A percentile compares a stretch with the other conserved stretches of the same genome.
These are phyloP conservation scores for Penicillium freii DNA, from an alignment of 2,329 filamentous ascomycete genomes.

Conservation along the genomic window DNA sequence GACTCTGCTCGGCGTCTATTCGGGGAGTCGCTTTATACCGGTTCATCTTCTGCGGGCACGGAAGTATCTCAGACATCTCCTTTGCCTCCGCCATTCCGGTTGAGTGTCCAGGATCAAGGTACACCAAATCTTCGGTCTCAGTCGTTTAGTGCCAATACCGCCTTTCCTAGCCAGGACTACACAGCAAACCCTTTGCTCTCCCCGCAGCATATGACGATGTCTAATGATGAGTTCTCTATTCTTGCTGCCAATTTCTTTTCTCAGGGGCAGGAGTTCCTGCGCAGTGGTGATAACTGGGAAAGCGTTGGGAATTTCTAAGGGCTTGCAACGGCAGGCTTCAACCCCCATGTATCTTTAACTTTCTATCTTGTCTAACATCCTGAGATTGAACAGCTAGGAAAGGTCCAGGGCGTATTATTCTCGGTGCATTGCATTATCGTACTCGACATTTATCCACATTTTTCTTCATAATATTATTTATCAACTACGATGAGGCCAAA, in stretches of 20 bases:
- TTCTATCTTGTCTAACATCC: not conserved
- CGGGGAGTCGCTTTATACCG: slow-evolving; percentile 40
- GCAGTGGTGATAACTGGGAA: slow-evolving; percentile 40
- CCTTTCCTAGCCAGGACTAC: slow-evolving; percentile 19
- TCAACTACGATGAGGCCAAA: slow-evolving; percentile 16
- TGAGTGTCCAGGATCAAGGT: slow-evolving; percentile 27
- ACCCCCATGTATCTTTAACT: not conserved
- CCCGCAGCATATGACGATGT: slow-evolving; percentile 25
- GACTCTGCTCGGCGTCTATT: slow-evolving; percentile 42
- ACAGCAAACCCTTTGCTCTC: slow-evolving; percentile 20
- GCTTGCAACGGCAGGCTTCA: not conserved
- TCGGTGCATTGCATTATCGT: not conserved
- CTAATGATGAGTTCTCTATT: slow-evolving; percentile 47
- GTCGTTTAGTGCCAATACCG: slow-evolving; percentile 21
- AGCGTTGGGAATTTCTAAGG: slow-evolving; percentile 33
- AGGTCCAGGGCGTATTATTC: not conserved
- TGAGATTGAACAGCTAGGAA: not conserved
- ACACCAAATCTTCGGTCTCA: slow-evolving; percentile 16
- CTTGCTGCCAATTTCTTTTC: slow-evolving; percentile 51
- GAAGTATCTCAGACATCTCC: slow-evolving; percentile 47
- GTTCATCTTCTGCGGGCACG: slow-evolving; percentile 24
- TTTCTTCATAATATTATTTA: not conserved
- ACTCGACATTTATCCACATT: not conserved
- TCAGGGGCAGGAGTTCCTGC: slow-evolving; percentile 45
- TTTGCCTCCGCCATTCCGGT: slow-evolving; percentile 45